phyloP scores from a whole-genome alignment of 306 rosid genomes.

The Fragaria nilgerrensis region DNA sequence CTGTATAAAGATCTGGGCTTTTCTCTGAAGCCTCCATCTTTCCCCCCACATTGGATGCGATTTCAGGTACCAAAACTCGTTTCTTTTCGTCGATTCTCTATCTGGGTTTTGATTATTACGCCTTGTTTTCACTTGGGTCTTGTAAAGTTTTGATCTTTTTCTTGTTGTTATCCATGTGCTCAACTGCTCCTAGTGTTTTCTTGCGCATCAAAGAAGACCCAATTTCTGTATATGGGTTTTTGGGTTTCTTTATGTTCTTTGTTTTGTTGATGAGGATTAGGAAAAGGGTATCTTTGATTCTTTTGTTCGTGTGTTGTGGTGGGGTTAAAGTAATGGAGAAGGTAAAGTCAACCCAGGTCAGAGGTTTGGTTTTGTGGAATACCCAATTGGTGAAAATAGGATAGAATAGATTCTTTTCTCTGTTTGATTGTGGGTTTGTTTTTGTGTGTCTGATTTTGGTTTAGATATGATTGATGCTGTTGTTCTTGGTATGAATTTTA shows the following conservation, averaged over 20 bases:
- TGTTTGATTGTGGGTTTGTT: conserved; percentile 1
- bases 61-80: conserved; percentile 46
- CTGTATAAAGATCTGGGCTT: conserved; percentile 11
- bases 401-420: conserved; percentile 7
- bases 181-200: conserved; percentile 21
- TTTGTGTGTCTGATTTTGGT: background rate
- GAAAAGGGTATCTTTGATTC: background rate
- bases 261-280: conserved; percentile 14
- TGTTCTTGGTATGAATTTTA: background rate
- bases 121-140: conserved; percentile 25
- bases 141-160: background rate
- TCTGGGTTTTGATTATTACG: conserved; percentile 31
- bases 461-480: background rate
- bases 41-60: conserved; percentile 16
- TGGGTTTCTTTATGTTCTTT: background rate
- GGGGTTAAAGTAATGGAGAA: conserved; percentile 18
- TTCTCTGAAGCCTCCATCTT: background rate
- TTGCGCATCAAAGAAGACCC: conserved; percentile 5
- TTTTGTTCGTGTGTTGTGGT: background rate
- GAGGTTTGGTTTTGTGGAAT: conserved; percentile 10
- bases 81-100: conserved; percentile 22
- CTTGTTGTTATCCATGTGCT: conserved; percentile 17
- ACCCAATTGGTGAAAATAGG: background rate
- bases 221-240: conserved; percentile 8
- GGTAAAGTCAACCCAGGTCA: conserved; percentile 16